Evolutionary conservation across 352 stramenopile genomes (phyloP).

Genomic region (Phytophthora sp.): DNA sequence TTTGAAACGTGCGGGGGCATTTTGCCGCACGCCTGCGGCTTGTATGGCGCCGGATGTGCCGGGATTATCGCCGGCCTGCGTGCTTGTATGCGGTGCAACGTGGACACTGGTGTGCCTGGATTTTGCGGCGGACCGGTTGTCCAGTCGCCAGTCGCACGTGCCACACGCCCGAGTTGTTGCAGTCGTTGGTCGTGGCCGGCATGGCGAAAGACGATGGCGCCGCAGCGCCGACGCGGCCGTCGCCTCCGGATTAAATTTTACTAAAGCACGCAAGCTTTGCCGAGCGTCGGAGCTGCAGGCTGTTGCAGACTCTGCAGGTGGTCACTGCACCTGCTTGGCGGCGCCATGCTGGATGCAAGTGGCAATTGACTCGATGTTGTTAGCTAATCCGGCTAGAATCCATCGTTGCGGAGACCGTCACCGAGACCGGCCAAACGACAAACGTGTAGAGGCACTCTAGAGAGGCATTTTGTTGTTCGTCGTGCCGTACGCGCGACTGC

Average conservation of each 20-base stretch:
- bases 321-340: no score
- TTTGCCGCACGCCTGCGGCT: slow-evolving; percentile 8
- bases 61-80: slow-evolving; percentile 6
- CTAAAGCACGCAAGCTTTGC: no score
- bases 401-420: no score
- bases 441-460: no score
- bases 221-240: background rate
- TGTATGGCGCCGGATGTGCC: slow-evolving; percentile 14
- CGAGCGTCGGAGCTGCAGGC: no score
- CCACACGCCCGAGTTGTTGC: background rate
- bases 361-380: no score
- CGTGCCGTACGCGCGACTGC: no score
- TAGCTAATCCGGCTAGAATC: no score
- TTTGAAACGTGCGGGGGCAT: slow-evolving; percentile 12
- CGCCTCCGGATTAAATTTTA: slow-evolving; percentile 12
- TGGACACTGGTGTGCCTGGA: slow-evolving; percentile 2
- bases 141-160: slow-evolving; percentile 16
- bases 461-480: no score
- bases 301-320: no score
- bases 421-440: no score
- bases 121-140: slow-evolving; percentile 16
- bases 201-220: slow-evolving; percentile 26
- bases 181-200: slow-evolving; percentile 20
- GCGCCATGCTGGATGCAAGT: background rate
- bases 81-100: slow-evolving; percentile 2